Evolutionary conservation across 1,284 basidiomycete genomes (phyloP).

Genomic region (Apiotrichum akiyoshidainum): DNA sequence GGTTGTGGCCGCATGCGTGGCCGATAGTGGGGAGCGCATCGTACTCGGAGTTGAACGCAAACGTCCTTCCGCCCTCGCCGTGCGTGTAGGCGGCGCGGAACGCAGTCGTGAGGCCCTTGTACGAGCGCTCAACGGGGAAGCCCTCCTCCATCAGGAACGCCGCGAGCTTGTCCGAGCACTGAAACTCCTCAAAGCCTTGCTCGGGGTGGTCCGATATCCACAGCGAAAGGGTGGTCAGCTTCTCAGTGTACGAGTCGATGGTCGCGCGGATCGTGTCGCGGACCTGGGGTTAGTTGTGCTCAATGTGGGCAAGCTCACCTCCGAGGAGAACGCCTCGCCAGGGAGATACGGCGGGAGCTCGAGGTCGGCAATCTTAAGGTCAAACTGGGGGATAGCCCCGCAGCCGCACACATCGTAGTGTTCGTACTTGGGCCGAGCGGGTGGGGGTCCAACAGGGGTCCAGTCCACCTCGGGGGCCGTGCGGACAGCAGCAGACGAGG

Average conservation of each 20-base stretch:
- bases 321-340: background rate
- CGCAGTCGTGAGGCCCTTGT: slow-evolving; percentile 55
- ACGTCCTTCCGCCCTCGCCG: slow-evolving; percentile 21
- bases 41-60: slow-evolving; percentile 34
- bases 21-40: slow-evolving; percentile 23
- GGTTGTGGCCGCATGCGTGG: slow-evolving; percentile 59
- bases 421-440: background rate
- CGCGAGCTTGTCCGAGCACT: slow-evolving; percentile 60
- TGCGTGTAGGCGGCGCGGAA: slow-evolving; percentile 21
- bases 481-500: background rate
- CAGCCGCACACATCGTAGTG: slow-evolving; percentile 5
- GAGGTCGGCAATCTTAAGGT: background rate
- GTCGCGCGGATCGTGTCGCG: slow-evolving; percentile 10
- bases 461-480: background rate
- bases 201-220: slow-evolving; percentile 32
- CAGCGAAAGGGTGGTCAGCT: slow-evolving; percentile 25
- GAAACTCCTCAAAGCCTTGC: slow-evolving; percentile 25
- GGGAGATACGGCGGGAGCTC: slow-evolving; percentile 2
- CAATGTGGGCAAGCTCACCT: background rate
- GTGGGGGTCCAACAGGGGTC: background rate
- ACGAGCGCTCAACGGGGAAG: slow-evolving; percentile 61
- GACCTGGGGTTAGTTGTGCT: slow-evolving; percentile 5
- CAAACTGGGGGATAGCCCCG: background rate
- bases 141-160: slow-evolving; percentile 58
- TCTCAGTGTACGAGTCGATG: slow-evolving; percentile 9